phyloP scores from a whole-genome alignment of 176 grass and related monocot genomes.

The Bothriochloa decipiens region DNA sequence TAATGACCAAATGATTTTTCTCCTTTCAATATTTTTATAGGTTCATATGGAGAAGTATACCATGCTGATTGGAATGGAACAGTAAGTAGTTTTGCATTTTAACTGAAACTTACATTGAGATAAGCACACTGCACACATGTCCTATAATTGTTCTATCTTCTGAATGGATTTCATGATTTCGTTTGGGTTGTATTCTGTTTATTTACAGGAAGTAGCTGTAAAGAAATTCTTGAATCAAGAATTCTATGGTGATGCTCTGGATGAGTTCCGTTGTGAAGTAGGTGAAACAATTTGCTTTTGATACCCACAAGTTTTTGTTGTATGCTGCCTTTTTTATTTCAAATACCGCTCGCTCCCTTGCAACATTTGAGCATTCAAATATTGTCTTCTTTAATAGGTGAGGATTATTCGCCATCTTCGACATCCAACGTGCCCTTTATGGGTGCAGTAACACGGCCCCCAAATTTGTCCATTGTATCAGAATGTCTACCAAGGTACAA shows the following conservation, averaged over 20 bases:
- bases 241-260: conserved; percentile 94
- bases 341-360: neutral
- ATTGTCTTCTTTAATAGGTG: conserved; percentile 59
- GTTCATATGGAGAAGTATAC: conserved; percentile 97
- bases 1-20: conserved; percentile 28
- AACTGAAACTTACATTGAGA: conserved; percentile 10
- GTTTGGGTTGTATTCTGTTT: neutral
- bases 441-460: conserved; percentile 94
- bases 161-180: neutral
- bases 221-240: conserved; percentile 99
- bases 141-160: neutral
- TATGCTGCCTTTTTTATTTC: neutral
- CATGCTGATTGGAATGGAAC: conserved; percentile 96
- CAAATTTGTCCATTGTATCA: conserved; percentile 90
- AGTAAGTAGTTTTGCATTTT: conserved; percentile 53
- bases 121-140: neutral
- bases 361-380: conserved; percentile 28
- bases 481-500: conserved; percentile 89
- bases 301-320: neutral
- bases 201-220: conserved; percentile 97
- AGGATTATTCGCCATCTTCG: conserved; percentile 83
- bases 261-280: conserved; percentile 93
- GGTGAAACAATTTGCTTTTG: conserved; percentile 37
- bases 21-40: conserved; percentile 51
- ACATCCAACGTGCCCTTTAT: conserved; percentile 95